A percentile compares a stretch with the other conserved stretches of the same genome.
phyloP scores from a whole-genome alignment of 805 yeast genomes.

The Wickerhamomyces alni region DNA sequence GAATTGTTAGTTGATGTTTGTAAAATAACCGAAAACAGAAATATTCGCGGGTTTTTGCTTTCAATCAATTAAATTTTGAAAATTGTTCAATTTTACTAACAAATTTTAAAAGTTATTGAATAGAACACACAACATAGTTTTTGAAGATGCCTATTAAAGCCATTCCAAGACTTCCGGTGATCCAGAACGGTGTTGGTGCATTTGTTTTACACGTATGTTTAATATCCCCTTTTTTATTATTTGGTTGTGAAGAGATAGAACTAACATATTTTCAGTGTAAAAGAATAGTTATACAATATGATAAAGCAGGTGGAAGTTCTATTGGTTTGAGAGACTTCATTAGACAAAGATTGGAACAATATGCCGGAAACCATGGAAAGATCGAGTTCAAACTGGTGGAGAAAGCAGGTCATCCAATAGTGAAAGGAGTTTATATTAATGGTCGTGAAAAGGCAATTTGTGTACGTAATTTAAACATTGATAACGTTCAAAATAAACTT shows the following conservation, averaged over 20 bases:
- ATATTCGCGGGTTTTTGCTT: no score
- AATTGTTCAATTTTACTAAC: no score
- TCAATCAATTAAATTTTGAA: no score
- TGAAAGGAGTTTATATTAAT: slow-evolving; percentile 50
- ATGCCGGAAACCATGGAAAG: slow-evolving; percentile 58
- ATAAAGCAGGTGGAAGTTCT: slow-evolving; percentile 96
- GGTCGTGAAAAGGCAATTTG: slow-evolving; percentile 57
- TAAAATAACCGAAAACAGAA: no score
- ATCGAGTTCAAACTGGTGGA: slow-evolving; percentile 67
- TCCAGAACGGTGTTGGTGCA: slow-evolving; percentile 75
- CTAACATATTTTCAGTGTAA: slow-evolving; percentile 39
- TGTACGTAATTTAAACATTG: slow-evolving; percentile 63
- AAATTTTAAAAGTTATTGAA: no score
- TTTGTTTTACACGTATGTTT: slow-evolving; percentile 47
- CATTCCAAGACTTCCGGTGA: slow-evolving; percentile 48
- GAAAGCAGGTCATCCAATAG: slow-evolving; percentile 78
- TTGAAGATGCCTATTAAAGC: slow-evolving; percentile 50
- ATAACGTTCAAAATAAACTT: slow-evolving; percentile 59
- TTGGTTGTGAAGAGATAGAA: no score
- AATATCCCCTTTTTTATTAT: not conserved
- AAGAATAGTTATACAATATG: slow-evolving; percentile 69
- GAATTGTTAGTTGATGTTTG: no score
- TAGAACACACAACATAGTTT: not conserved
- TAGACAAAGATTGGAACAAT: slow-evolving; percentile 39
- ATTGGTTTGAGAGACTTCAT: slow-evolving; percentile 73